Base-by-base conservation (phyloP, 257 asterid species). In the Primulina eburnea region DNA sequence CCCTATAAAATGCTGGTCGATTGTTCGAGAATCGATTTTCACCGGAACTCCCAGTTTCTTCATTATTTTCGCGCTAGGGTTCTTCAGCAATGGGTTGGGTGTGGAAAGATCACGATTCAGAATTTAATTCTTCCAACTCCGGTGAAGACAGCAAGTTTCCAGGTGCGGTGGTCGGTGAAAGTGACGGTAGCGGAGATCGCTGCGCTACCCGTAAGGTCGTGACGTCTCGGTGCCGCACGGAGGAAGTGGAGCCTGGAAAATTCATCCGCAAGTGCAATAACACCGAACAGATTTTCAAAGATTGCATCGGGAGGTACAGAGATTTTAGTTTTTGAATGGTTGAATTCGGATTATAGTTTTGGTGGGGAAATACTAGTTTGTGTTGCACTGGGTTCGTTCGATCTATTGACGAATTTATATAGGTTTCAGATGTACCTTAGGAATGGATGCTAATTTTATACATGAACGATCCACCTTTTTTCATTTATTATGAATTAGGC, bases 221-320 rank as follows among this genome's bases (percentile, higher is more conserved):
- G 59, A 84, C 52, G 64, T 85, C 94, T 33, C 82, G 83, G 67
- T 90, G 98, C 84, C 86, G 79, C 29, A 88, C 96, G 24, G 90
- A 87, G 83, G 95, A 90, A 73, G 84, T 84, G 20, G 95, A 92
- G 78, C 87, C 93, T 32, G 97, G 98, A 8, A 88, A 81, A 76
- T 92, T 87, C 77, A 62, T 92, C 4, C 87, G 92, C 58, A 92
- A 86, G 86, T 90, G 98, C 72, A 87, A 89, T 82, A 89, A 92
- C 69, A 87, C 91, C 2, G 95, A 89, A 61, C 75, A 86, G 82
- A 37, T 83, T 28, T 86, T 92, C 81, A 89, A 75, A 65, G 93
- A 87, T 66, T 89, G 96, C 57, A 62, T 77, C 59, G 98, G 97
- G 67, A 84, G 97, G 98, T 92, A 66, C 20, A 76, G 4, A 43